Percentiles rank a stretch among this genome's conserved stretches.
phyloP scores from a whole-genome alignment of 495 filamentous ascomycete species.

The Podospora comata region DNA sequence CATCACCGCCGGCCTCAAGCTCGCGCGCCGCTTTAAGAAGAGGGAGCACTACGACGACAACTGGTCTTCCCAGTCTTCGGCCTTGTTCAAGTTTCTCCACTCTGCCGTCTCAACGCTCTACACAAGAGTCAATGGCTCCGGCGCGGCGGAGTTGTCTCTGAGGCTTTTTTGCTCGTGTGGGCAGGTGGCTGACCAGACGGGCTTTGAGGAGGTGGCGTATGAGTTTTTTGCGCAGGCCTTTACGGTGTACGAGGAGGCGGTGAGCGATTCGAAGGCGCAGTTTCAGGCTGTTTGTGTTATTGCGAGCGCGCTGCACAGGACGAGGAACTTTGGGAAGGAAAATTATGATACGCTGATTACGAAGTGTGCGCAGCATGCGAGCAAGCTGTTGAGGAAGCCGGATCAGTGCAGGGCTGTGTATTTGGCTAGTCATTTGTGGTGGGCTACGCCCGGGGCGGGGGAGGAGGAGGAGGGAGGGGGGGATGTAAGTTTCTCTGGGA shows the following conservation, averaged over 20 bases:
- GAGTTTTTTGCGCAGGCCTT: conserved; percentile 99
- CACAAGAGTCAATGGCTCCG: conserved; percentile 69
- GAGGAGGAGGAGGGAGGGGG: conserved; percentile 80
- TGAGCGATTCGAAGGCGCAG: conserved; percentile 91
- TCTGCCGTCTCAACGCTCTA: conserved; percentile 83
- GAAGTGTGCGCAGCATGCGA: conserved; percentile 93
- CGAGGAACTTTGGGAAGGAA: conserved; percentile 85
- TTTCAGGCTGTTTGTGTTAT: conserved; percentile 98
- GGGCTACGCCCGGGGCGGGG: conserved; percentile 84
- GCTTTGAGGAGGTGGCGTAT: conserved; percentile 92
- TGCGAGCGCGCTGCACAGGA: conserved; percentile 80
- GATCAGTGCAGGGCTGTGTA: conserved; percentile 97
- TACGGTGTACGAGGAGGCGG: conserved; percentile 93
- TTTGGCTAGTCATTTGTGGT: conserved; percentile 94
- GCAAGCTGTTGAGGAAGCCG: conserved; percentile 95
- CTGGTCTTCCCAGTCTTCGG: conserved; percentile 83
- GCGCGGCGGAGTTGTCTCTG: conserved; percentile 79
- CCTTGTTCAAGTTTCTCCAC: conserved; percentile 94
- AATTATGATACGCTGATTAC: conserved; percentile 99
- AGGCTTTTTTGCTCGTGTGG: conserved; percentile 88
- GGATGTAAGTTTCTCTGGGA: conserved; percentile 56
- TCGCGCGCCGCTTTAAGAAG: conserved; percentile 84
- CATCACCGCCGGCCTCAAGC: conserved; percentile 82
- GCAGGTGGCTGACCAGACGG: conserved; percentile 87
- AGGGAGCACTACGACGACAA: conserved; percentile 94